Evolutionary conservation across 352 stramenopile species (phyloP).

Genomic region (Phytopythium vexans): DNA sequence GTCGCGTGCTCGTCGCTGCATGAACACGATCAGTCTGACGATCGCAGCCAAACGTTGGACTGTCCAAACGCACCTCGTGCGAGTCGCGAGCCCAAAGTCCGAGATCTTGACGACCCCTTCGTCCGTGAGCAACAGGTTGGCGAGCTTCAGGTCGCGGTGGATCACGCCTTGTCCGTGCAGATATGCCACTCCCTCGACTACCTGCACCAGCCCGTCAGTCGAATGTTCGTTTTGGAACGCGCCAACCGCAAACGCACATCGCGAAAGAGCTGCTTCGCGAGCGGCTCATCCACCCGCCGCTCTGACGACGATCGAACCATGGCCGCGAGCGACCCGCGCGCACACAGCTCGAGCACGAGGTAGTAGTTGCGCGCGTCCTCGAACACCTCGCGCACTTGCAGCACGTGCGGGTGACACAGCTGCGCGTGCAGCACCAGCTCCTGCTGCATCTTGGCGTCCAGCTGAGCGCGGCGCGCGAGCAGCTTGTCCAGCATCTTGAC

Average conservation of each 20-base stretch:
- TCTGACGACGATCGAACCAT: slow-evolving; percentile 32
- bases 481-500: slow-evolving; percentile 87
- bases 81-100: slow-evolving; percentile 70
- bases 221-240: not conserved
- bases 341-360: slow-evolving; percentile 68
- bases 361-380: slow-evolving; percentile 79
- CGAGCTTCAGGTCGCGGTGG: slow-evolving; percentile 76
- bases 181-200: slow-evolving; percentile 48
- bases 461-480: slow-evolving; percentile 47
- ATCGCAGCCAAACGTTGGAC: not conserved
- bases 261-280: slow-evolving; percentile 46
- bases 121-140: slow-evolving; percentile 63
- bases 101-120: slow-evolving; percentile 63
- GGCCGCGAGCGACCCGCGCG: slow-evolving; percentile 39
- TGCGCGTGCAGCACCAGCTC: slow-evolving; percentile 70
- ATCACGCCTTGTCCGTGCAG: slow-evolving; percentile 63
- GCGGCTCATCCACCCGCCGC: slow-evolving; percentile 38
- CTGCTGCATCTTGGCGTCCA: slow-evolving; percentile 59
- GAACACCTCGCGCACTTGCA: slow-evolving; percentile 55
- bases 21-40: not conserved
- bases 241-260: slow-evolving; percentile 17
- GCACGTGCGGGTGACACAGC: slow-evolving; percentile 48
- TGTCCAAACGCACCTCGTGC: slow-evolving; percentile 27
- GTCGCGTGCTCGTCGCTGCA: slow-evolving; percentile 51
- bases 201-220: slow-evolving; percentile 8